phyloP scores from a whole-genome alignment of 2,329 filamentous ascomycete genomes.

The Sclerotinia subarctica region DNA sequence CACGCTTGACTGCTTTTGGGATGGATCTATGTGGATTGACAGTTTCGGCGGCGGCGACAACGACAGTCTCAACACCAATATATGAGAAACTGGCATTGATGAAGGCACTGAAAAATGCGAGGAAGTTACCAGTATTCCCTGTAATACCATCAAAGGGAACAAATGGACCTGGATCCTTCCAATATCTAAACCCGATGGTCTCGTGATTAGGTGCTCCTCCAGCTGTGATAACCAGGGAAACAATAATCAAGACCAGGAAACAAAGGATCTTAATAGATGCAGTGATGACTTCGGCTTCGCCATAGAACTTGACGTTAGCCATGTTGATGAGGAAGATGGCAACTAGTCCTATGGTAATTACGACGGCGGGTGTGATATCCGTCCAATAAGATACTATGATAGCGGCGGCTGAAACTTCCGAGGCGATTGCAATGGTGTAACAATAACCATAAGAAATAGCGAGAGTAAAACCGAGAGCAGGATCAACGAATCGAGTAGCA shows the following conservation, averaged over 20 bases:
- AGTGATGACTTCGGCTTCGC: slow-evolving; percentile 85
- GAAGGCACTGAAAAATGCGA: slow-evolving; percentile 47
- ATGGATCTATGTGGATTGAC: slow-evolving; percentile 51
- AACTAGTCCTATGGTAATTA: slow-evolving; percentile 78
- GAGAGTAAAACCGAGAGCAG: slow-evolving; percentile 37
- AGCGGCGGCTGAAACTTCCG: slow-evolving; percentile 82
- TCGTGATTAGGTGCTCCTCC: slow-evolving; percentile 59
- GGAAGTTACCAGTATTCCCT: slow-evolving; percentile 56
- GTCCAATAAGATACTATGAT: slow-evolving; percentile 80
- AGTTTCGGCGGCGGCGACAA: slow-evolving; percentile 55
- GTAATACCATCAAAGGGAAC: slow-evolving; percentile 64
- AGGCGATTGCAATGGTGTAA: slow-evolving; percentile 57
- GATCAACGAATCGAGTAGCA: slow-evolving; percentile 40
- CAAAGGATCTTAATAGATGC: slow-evolving; percentile 76
- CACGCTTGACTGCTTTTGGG: slow-evolving; percentile 49
- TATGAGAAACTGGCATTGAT: slow-evolving; percentile 47
- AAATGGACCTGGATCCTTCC: slow-evolving; percentile 66
- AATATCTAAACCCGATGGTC: slow-evolving; percentile 64
- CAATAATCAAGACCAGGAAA: slow-evolving; percentile 61
- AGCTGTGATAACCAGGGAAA: slow-evolving; percentile 60
- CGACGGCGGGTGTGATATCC: slow-evolving; percentile 56
- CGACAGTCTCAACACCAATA: slow-evolving; percentile 51
- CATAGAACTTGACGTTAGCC: slow-evolving; percentile 83
- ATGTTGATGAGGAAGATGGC: slow-evolving; percentile 78
- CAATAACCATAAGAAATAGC: slow-evolving; percentile 39